phyloP scores from a whole-genome alignment of 2,329 filamentous ascomycete genomes.

The Trichophyton simii region DNA sequence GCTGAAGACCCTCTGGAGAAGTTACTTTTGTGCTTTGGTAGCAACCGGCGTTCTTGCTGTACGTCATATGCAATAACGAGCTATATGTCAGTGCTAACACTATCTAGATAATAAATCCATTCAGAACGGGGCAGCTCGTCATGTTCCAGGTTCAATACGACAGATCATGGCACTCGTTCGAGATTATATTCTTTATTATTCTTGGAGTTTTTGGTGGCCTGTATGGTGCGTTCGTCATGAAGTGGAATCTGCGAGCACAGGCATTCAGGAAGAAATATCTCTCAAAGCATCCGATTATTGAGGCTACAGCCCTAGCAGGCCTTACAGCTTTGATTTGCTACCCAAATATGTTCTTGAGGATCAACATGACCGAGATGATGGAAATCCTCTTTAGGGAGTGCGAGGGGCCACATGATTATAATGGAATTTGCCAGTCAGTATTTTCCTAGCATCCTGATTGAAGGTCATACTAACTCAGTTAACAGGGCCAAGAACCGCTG shows the following conservation, averaged over 20 bases:
- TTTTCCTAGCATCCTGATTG: neutral
- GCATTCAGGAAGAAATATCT: conserved; percentile 91
- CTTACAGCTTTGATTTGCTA: conserved; percentile 89
- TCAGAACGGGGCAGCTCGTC: conserved; percentile 90
- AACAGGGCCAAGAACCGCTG: conserved; percentile 52
- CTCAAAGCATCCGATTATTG: conserved; percentile 66
- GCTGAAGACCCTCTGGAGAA: conserved; percentile 93
- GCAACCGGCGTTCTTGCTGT: conserved; percentile 78
- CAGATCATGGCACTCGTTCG: conserved; percentile 95
- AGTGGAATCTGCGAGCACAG: conserved; percentile 86
- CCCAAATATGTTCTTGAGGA: conserved; percentile 84
- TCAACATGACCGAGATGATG: conserved; percentile 99
- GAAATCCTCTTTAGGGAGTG: conserved; percentile 93
- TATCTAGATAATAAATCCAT: conserved; percentile 76
- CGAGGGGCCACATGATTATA: conserved; percentile 75
- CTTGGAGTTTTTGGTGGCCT: conserved; percentile 87
- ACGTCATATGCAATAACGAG: conserved; percentile 18
- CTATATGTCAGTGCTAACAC: conserved; percentile 6
- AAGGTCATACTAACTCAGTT: conserved; percentile 1
- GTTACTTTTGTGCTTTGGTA: conserved; percentile 93
- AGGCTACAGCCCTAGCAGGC: conserved; percentile 71
- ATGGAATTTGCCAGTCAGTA: conserved; percentile 68
- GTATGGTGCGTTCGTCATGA: conserved; percentile 94
- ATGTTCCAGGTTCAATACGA: conserved; percentile 99
- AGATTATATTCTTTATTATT: conserved; percentile 80